phyloP scores from a whole-genome alignment of 2,329 filamentous ascomycete species.

The Xylariaceae sp. region DNA sequence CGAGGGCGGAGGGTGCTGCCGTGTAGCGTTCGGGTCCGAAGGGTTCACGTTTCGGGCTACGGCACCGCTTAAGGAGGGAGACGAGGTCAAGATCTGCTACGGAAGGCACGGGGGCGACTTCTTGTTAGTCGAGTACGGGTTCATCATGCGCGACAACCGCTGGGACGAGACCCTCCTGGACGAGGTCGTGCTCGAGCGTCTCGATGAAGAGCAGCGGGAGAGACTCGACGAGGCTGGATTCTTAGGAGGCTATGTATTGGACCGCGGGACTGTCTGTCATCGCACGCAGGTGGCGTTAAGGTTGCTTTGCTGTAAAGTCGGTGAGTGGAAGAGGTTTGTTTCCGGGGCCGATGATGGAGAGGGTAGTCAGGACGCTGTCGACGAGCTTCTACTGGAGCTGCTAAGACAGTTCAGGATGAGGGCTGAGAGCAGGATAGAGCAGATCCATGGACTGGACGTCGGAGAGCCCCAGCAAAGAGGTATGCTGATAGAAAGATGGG shows the following conservation, averaged over 20 bases:
- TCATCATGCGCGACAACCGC: conserved; percentile 41
- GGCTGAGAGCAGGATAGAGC: conserved; percentile 28
- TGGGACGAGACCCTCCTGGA: conserved; percentile 49
- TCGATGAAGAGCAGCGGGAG: conserved; percentile 32
- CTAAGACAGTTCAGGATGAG: conserved; percentile 34
- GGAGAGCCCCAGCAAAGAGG: conserved; percentile 34
- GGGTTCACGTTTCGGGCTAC: conserved; percentile 53
- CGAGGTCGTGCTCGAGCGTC: conserved; percentile 38
- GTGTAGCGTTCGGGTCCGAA: conserved; percentile 43
- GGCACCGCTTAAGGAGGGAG: conserved; percentile 45
- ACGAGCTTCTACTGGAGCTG: conserved; percentile 35
- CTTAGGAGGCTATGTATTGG: conserved; percentile 47
- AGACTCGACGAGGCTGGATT: conserved; percentile 43
- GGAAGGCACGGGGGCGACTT: conserved; percentile 68
- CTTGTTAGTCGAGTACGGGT: conserved; percentile 62
- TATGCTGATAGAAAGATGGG: conserved; percentile 37
- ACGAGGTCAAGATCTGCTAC: conserved; percentile 66
- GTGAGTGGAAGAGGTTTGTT: conserved; percentile 43
- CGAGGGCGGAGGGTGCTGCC: conserved; percentile 39
- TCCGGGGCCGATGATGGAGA: conserved; percentile 42
- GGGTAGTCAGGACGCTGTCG: conserved; percentile 35
- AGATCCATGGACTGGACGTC: conserved; percentile 23
- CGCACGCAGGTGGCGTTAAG: conserved; percentile 50
- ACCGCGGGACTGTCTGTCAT: conserved; percentile 46
- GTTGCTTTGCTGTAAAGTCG: conserved; percentile 32